phyloP scores from a whole-genome alignment of 805 yeast species.

The Starmera pachycereana region DNA sequence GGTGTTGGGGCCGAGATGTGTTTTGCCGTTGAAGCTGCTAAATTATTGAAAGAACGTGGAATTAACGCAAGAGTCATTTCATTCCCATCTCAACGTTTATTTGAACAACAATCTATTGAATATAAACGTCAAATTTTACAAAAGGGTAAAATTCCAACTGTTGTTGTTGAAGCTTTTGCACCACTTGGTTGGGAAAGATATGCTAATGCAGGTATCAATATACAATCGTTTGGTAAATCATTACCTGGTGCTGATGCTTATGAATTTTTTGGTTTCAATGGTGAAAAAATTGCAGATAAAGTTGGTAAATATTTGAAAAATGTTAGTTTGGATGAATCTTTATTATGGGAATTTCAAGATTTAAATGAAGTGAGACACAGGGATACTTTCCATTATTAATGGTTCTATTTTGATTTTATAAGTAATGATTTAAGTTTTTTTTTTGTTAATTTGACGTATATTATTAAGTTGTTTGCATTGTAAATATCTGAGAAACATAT shows the following conservation, averaged over 20 bases:
- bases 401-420: background rate
- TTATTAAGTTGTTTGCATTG: too few species aligned
- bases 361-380: constrained; percentile 9
- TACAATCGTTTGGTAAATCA: constrained; percentile 25
- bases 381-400: background rate
- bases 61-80: constrained; percentile 18
- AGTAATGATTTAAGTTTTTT: background rate
- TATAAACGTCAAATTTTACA: constrained; percentile 18
- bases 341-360: constrained; percentile 21
- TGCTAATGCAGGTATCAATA: constrained; percentile 24
- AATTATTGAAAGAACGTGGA: constrained; percentile 16
- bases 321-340: constrained; percentile 6
- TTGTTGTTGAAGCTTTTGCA: constrained; percentile 26
- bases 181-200: constrained; percentile 27
- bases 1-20: constrained; percentile 22
- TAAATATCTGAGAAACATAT: too few species aligned
- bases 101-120: constrained; percentile 19
- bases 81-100: constrained; percentile 23
- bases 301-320: constrained; percentile 17
- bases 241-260: constrained; percentile 24
- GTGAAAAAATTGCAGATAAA: constrained; percentile 17
- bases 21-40: constrained; percentile 21
- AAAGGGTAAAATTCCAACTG: constrained; percentile 19
- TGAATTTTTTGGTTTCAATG: constrained; percentile 22
- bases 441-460: too few species aligned